Evolutionary conservation across 2,329 filamentous ascomycete species (phyloP).

Genomic region (Phoma sp.): DNA sequence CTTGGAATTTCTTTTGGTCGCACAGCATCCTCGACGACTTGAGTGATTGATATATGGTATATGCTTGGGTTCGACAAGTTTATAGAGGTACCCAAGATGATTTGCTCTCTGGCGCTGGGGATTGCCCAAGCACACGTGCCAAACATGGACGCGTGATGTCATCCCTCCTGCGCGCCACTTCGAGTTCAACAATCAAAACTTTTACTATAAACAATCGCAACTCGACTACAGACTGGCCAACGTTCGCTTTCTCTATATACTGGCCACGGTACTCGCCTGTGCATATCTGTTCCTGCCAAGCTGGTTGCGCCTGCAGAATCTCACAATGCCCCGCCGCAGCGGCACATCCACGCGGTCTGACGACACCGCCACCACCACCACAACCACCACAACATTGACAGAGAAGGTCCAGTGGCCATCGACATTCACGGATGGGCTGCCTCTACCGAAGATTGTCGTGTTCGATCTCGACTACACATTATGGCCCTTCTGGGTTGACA

Average conservation of each 20-base stretch:
- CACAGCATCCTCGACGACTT: too few species aligned
- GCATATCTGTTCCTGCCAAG: neutral
- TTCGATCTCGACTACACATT: constrained; percentile 98
- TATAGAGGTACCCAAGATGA: neutral
- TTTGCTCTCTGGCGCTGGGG: neutral
- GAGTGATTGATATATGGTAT: too few species aligned
- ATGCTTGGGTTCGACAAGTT: too few species aligned
- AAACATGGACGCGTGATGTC: constrained; percentile 8
- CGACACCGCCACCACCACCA: constrained; percentile 42
- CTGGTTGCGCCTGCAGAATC: neutral
- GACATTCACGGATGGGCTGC: constrained; percentile 70
- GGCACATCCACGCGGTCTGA: constrained; percentile 26
- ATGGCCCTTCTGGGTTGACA: constrained; percentile 99
- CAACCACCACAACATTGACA: constrained; percentile 47
- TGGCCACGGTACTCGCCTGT: neutral
- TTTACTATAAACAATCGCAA: neutral
- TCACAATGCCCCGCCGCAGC: constrained; percentile 42
- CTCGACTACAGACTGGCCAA: neutral
- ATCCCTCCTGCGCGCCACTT: constrained; percentile 10
- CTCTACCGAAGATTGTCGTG: constrained; percentile 82
- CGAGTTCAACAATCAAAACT: neutral
- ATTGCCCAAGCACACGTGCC: too few species aligned
- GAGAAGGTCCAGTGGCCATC: constrained; percentile 53
- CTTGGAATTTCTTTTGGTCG: too few species aligned
- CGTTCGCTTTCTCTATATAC: neutral